Conservation (phyloP, 352 stramenopile species). For the Globisporangium splendens region DNA sequence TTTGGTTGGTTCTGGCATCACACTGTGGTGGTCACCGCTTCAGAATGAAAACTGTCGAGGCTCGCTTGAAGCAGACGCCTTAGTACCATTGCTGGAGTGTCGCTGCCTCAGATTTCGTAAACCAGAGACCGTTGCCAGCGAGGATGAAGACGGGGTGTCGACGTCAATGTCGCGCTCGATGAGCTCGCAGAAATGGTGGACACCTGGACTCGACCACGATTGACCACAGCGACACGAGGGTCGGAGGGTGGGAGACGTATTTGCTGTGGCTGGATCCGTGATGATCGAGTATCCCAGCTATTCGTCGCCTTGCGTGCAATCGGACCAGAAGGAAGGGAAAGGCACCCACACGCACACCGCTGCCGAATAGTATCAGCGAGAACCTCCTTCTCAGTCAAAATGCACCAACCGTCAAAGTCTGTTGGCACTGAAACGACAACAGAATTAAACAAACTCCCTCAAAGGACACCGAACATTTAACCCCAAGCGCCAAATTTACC, state of each 20-base stretch:
- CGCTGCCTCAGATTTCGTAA: neutral
- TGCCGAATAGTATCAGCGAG: too few relatives aligned
- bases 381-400: too few relatives aligned
- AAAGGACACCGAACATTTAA: neutral
- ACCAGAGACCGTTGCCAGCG: too few relatives aligned
- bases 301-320: neutral
- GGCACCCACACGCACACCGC: neutral
- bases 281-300: neutral
- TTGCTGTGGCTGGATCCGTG: neutral
- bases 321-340: neutral
- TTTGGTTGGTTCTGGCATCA: too few relatives aligned
- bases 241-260: neutral
- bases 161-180: conserved; percentile 24
- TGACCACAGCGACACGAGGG: conserved; percentile 59
- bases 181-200: conserved; percentile 73
- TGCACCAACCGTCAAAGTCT: too few relatives aligned
- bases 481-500: neutral
- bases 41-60: too few relatives aligned
- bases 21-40: too few relatives aligned
- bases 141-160: too few relatives aligned
- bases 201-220: conserved; percentile 52
- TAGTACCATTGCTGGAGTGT: neutral
- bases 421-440: too few relatives aligned
- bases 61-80: too few relatives aligned
- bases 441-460: too few relatives aligned